Evolutionary conservation across 75 land plant species (phyloP).

Genomic region (Picea glauca): DNA sequence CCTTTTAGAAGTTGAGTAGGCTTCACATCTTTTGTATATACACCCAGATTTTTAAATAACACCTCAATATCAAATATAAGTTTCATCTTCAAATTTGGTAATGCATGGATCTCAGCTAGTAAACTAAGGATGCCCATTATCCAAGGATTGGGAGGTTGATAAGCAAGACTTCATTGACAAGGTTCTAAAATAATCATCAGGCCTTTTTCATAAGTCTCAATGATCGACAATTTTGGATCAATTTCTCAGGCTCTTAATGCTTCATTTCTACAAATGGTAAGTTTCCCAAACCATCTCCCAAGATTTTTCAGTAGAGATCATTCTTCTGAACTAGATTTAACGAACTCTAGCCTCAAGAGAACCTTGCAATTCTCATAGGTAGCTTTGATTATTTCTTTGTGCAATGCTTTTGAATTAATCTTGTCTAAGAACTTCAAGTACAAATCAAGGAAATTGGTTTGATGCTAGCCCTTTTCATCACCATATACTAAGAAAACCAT

Average conservation of each 20-base stretch:
- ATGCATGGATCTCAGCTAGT: slow-evolving; percentile 84
- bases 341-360: slow-evolving; percentile 84
- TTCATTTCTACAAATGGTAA: slow-evolving; percentile 93
- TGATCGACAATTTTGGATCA: slow-evolving; percentile 80
- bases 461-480: slow-evolving; percentile 99
- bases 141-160: slow-evolving; percentile 99
- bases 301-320: slow-evolving; percentile 87
- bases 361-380: slow-evolving; percentile 99
- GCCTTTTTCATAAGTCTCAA: slow-evolving; percentile 23
- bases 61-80: slow-evolving; percentile 99
- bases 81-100: slow-evolving; percentile 96
- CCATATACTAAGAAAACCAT: slow-evolving; percentile 97
- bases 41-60: slow-evolving; percentile 84
- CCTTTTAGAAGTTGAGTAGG: slow-evolving; percentile 83
- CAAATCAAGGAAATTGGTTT: slow-evolving; percentile 88
- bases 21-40: slow-evolving; percentile 88
- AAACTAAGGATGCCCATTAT: slow-evolving; percentile 92
- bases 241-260: slow-evolving; percentile 77
- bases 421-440: slow-evolving; percentile 91
- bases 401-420: slow-evolving; percentile 62
- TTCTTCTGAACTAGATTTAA: slow-evolving; percentile 94
- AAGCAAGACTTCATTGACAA: slow-evolving; percentile 82
- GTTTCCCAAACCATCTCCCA: slow-evolving; percentile 96
- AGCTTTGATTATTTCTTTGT: slow-evolving; percentile 76
- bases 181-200: slow-evolving; percentile 59